Base-by-base conservation (phyloP, 2,329 filamentous ascomycete species). In the Colletotrichum truncatum region DNA sequence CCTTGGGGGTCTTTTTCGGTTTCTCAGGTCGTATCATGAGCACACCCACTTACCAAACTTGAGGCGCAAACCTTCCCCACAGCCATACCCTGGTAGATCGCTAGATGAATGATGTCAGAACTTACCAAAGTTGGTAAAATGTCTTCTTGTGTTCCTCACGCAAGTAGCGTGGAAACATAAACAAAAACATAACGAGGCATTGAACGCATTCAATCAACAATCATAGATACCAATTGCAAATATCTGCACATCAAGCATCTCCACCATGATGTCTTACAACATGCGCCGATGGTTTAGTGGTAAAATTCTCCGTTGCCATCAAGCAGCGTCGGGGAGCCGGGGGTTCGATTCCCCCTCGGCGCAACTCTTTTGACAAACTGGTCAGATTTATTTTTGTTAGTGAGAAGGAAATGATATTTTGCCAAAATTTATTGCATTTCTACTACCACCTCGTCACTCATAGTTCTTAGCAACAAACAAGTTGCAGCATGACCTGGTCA, bases 251-350 rank as follows among this genome's bases (percentile, higher is more conserved):
- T 0, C 0, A 2, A 2, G 4, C 30, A 41, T 8, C 1, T 25
- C 32, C 55, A 61, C 39, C 14, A 1, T 23, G 3, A 16, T n/a
- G 5, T 12, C 36, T 5, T n/a, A 32, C 25, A 28, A n/a, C 5
- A 25, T 12, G 60, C 60, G 60, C 57, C 61, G 61, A 64, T 64
- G 61, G 61, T 64, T 64, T 64, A 64, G 61, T 64, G 48, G 56
- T 64, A 64, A 61, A 64, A 64, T 64, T 64, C 61, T 61, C 61
- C 56, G 61, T 64, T 64, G 61, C 61, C 61, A 64, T 36, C 21
- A 4, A 25, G 39, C 56, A 64, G 56, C 61, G 61, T 64, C 62
- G 62, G 56, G 62, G 62, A 64, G 62, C 62, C 56, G 56, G 61
- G 61, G 61, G 60, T 63, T 63, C 59, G 59, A 63, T 63, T 63